Evolutionary conservation across 495 filamentous ascomycete genomes (phyloP), one percentile per base, ranked within the genome.

Genomic region (Parachaetomium inaequale): DNA sequence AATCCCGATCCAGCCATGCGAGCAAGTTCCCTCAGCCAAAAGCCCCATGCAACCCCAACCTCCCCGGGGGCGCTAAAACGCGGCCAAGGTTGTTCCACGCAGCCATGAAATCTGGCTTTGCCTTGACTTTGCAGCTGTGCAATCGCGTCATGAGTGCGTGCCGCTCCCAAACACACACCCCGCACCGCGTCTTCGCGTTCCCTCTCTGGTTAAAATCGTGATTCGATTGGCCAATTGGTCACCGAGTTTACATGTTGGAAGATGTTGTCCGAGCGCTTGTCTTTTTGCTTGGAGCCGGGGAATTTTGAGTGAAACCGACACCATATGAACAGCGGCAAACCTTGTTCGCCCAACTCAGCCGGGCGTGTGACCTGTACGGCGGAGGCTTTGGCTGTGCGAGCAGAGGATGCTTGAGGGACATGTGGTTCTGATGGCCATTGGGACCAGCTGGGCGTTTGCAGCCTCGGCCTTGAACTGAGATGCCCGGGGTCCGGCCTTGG

Each of bases 141-240:
- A 68, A 56, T 47, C 66, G 66, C 59, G 66, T 68, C 62, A 68
- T 64, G 32, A 15, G 1, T 7, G 23, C 45, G 21, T 52, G 17
- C 17, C 15, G 21, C 26, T 3, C n/a, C 47, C 47, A 52, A 43
- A 59, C 25, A 59, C 53, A 58, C 54, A 55, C 55, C 61, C 40
- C 59, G 55, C 55, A 66, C 40, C 67, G 64, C 67, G 67, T 66
- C 59, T 47, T 64, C 64, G 54, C 62, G 61, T 63, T 43, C 25
- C 59, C n/a, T 55, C 36, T 59, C 38, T 58, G 29, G 21, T 32
- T 40, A 28, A 34, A 28, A 42, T 55, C 54, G 58, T 10, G 29
- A 53, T 19, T 61, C 61, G 12, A 68, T 68, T 68, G 66, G 66
- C 51, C 63, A 60, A 65, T 64, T 54, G 57, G 38, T n/a, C 25